Evolutionary conservation across 345 rosid genomes (phyloP), one percentile per base, ranked within the genome.

Genomic region (Clausena lansium): DNA sequence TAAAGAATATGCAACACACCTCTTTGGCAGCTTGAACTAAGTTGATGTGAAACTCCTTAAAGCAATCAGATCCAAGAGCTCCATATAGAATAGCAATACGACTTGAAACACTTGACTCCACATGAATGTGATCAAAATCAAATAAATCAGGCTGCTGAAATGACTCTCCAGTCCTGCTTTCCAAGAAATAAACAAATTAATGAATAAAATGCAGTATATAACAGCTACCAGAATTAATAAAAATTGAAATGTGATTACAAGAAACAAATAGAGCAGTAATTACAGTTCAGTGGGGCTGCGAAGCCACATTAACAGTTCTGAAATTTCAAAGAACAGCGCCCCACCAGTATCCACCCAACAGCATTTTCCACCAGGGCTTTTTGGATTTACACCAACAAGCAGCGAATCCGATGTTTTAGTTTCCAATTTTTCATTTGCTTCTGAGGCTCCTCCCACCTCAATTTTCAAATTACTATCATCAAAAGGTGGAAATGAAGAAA

Each of bases 331-430:
- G 85, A 94, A 96, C 71, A 96, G 82, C 2, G 88, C 84, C 32
- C 85, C 91, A 59, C 98, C 99, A 78, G 87, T 89, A 77, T 96
- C 99, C 20, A 94, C 93, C 99, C 99, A 96, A 82, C 99, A 96
- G 67, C 99, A 96, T 76, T 87, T 90, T 70, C 90, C 86, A 62
- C 84, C 82, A 57, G 93, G 89, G 60, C 85, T 83, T 54, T 78
- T 81, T 14, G 90, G 92, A 76, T 87, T 90, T 35, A 52, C 74
- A 15, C 91, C 91, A 74, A 87, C 85, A 68, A 85, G 90, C 87
- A 90, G 77, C 60, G 82, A 76, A 80, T 90, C 90, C 8, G 75
- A 71, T 60, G 75, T 87, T 70, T 78, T 84, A 4, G 66, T 80
- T 67, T 70, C 83, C 41, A 57, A 38, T 32, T 45, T 78, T 45